Base-by-base conservation (phyloP, 352 stramenopile species). In the Plasmopara muralis region DNA sequence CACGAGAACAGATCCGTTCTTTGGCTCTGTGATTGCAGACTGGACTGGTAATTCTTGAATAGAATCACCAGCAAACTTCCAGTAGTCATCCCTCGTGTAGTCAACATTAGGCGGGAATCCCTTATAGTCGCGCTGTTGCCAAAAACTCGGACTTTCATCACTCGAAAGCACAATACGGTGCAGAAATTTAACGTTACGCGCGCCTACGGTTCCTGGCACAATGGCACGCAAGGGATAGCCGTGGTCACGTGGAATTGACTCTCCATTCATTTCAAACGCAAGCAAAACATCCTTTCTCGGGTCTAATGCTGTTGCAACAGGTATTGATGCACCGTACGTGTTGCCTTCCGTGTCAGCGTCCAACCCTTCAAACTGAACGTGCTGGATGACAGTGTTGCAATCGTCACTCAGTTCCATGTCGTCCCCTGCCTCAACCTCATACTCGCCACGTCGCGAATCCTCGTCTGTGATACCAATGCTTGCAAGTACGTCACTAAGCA, bases 221-320 rank as follows among this genome's bases (percentile, higher is more conserved):
- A 99, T 96, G 16, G 96, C 74, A 15, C 97, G 89, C 20, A 99
- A 52, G 10, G 97, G 97, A 64, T 88, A 98, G 7, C 97, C 96
- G 62, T 99, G 97, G 67, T 99, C 96, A 2, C 90, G 77, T 9
- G 89, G 87, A 43, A 96, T 87, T 5, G 77, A 77, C 56, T 90
- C 77, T 7, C 78, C 97, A 64, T 99, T 99, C 96, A 99, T 99
- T 80, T 98, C 93, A 54, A 98, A 99, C 4, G 95, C 95, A n/a
- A 99, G 62, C 46, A 99, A 70, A 7, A 97, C 92, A 55, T 99
- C 97, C 25, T 96, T 96, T 44, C 91, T 85, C 12, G 87, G 85
- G 64, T 95, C 87, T 6, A 98, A 57, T 2, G 95, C 97, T 37
- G 98, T 99, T 20, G 86, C 72, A 42, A 98, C 82, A 9, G 88